Percentiles rank a stretch among this genome's conserved stretches.
phyloP scores from a whole-genome alignment of 352 stramenopile genomes.

The Phytopythium cucurbitacearum region DNA sequence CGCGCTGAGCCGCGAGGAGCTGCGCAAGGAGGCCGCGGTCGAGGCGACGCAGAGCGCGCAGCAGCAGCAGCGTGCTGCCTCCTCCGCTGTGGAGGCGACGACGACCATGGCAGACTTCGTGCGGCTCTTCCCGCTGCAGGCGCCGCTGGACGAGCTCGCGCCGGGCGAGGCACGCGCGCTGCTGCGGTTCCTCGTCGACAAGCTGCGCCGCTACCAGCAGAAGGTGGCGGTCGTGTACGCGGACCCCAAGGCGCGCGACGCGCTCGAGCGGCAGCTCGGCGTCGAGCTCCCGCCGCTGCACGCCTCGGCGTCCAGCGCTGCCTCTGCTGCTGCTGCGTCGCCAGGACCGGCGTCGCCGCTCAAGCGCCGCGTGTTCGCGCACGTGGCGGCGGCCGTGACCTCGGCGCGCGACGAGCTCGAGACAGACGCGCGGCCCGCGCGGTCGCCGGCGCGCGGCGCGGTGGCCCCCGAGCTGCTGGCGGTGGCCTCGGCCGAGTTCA shows the following conservation, averaged over 20 bases:
- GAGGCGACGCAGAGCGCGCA: background rate
- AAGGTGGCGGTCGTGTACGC: slow-evolving; percentile 40
- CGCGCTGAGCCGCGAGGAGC: slow-evolving; percentile 17
- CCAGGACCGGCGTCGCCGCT: slow-evolving; percentile 24
- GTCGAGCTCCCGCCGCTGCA: slow-evolving; percentile 53
- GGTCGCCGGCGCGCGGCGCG: slow-evolving; percentile 4
- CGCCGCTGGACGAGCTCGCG: slow-evolving; percentile 48
- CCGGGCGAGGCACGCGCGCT: slow-evolving; percentile 35
- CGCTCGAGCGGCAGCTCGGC: slow-evolving; percentile 44
- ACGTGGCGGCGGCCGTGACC: slow-evolving; percentile 20
- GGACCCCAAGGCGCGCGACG: slow-evolving; percentile 10
- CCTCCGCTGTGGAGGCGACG: slow-evolving; percentile 19
- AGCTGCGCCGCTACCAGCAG: slow-evolving; percentile 59
- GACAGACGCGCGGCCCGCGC: slow-evolving; percentile 6
- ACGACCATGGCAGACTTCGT: slow-evolving; percentile 39
- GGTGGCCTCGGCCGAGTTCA: slow-evolving; percentile 40
- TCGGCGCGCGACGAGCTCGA: slow-evolving; percentile 8
- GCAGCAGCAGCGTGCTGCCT: slow-evolving; percentile 1
- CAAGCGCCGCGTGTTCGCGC: slow-evolving; percentile 48
- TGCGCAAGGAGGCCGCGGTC: background rate
- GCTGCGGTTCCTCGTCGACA: slow-evolving; percentile 56
- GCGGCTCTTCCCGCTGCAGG: slow-evolving; percentile 17
- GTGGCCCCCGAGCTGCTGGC: slow-evolving; percentile 22
- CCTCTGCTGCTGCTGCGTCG: background rate
- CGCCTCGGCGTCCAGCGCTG: background rate